These are phyloP conservation scores for Penicillium robsamsonii DNA, from an alignment of 495 filamentous ascomycete species.

Conservation along the genomic window DNA sequence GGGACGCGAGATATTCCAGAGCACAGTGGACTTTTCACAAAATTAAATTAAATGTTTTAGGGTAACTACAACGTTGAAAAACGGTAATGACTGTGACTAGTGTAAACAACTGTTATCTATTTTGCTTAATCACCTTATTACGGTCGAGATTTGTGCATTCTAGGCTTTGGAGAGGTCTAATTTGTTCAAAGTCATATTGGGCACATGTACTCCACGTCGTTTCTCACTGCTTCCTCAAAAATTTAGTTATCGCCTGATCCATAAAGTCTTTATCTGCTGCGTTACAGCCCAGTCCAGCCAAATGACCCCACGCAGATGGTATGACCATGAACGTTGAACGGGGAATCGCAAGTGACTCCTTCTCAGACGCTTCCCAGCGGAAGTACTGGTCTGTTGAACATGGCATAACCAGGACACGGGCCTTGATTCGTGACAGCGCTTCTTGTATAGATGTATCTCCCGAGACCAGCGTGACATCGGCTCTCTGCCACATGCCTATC, in stretches of 20 bases:
- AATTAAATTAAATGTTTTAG: neutral
- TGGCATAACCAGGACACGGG: constrained; percentile 58
- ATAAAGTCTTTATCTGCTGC: constrained; percentile 59
- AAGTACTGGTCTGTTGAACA: constrained; percentile 65
- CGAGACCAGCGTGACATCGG: neutral
- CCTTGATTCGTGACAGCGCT: constrained; percentile 42
- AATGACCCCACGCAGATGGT: constrained; percentile 62
- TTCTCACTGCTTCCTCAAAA: constrained; percentile 18
- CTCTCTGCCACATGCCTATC: constrained; percentile 64
- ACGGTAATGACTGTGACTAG: no score
- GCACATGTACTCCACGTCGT: neutral
- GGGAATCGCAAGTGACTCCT: constrained; percentile 31
- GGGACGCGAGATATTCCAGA: neutral
- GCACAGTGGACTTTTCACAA: neutral
- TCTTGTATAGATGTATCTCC: neutral
- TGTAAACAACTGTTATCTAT: no score
- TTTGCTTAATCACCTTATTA: neutral
- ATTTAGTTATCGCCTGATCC: constrained; percentile 48
- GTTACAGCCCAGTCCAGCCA: constrained; percentile 53
- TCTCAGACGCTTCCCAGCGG: constrained; percentile 57
- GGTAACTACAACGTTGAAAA: no score
- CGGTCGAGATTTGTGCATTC: neutral
- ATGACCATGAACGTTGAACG: constrained; percentile 50
- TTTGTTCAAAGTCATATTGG: neutral
- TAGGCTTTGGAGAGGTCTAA: neutral